Evolutionary conservation across 1,284 basidiomycete species (phyloP), one percentile per base, ranked within the genome.

Genomic region (Irpex sp.): DNA sequence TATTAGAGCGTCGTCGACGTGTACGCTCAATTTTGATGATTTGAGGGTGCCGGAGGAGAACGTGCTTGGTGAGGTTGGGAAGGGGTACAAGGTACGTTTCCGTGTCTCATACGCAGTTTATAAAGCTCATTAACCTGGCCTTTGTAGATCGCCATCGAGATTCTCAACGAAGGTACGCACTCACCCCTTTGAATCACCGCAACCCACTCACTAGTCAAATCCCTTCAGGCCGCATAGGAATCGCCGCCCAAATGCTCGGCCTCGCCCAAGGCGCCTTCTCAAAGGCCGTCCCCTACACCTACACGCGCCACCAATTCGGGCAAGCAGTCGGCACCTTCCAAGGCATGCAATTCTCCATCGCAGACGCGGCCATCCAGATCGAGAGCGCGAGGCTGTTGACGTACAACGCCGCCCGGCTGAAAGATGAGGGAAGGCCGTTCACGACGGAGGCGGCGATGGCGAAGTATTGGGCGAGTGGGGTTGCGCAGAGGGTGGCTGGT

Each of bases 391-490:
- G 94, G 21, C 79, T 97, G 59, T 77, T 99, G 67, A 97, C 95
- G 19, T 99, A 99, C 81, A 99, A 98, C 72, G 97, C 97, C 15
- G 97, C 97, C 26, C 82, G 97, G 49, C 84, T 87, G 59, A 94
- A 96, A 81, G 97, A 98, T 76, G 93, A 97, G 75, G 94, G 95
- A 19, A 81, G 84, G 68, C 75, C 80, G 50, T 98, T 98, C 76
- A 90, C 91, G 51, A 95, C 94, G 78, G 92, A 98, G 78, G 96
- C 97, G 17, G 95, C 96, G 3, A 97, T 98, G 93, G 96, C 96
- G 61, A 95, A 97, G 76, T 95, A 94, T 70, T 95, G 88, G 81
- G 83, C 93, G 19, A 93, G 92, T 65, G 86, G 93, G 61, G 87
- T 99, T 15, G 97, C 97, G 8, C 93, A 97, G 78, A 83, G 85